Conservation (phyloP, 163 green algal genomes). For the Coccomyxa subellipsoidea region DNA sequence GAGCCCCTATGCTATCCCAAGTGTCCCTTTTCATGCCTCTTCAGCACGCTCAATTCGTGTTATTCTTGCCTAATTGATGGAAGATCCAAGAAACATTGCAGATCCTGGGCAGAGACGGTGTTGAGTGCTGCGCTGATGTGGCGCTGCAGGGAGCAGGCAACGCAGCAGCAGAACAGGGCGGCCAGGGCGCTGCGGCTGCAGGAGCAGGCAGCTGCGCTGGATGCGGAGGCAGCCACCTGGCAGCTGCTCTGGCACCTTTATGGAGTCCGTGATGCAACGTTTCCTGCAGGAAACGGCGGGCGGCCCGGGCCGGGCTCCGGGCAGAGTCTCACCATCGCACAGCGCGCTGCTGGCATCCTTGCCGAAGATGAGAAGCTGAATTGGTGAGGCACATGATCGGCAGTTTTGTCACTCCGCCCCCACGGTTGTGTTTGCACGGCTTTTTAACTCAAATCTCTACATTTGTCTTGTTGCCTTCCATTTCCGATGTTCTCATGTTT, state of each 20-base stretch:
- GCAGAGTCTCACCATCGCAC: constrained; percentile 19
- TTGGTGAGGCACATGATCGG: constrained; percentile 5
- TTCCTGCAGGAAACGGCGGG: constrained; percentile 37
- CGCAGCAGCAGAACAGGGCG: constrained; percentile 51
- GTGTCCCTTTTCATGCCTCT: not conserved
- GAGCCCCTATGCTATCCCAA: not conserved
- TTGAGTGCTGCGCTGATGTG: not conserved
- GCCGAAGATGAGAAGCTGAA: constrained; percentile 38
- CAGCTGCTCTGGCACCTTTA: constrained; percentile 70
- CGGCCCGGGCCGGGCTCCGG: constrained; percentile 19
- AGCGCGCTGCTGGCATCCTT: constrained; percentile 34
- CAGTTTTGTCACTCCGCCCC: too few species aligned
- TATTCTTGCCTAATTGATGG: not conserved
- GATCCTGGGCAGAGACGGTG: not conserved
- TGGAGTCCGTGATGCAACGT: constrained; percentile 34
- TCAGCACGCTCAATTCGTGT: not conserved
- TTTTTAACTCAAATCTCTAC: too few species aligned
- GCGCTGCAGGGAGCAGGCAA: constrained; percentile 36
- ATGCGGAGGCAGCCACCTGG: constrained; percentile 74
- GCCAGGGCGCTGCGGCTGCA: constrained; percentile 50
- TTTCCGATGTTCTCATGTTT: not conserved
- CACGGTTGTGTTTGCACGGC: too few species aligned
- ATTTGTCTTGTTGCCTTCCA: not conserved
- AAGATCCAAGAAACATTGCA: not conserved
- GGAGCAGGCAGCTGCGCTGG: constrained; percentile 54